Conservation (phyloP, 192 early-diverging fungal species). For the Lobosporangium transversale region DNA sequence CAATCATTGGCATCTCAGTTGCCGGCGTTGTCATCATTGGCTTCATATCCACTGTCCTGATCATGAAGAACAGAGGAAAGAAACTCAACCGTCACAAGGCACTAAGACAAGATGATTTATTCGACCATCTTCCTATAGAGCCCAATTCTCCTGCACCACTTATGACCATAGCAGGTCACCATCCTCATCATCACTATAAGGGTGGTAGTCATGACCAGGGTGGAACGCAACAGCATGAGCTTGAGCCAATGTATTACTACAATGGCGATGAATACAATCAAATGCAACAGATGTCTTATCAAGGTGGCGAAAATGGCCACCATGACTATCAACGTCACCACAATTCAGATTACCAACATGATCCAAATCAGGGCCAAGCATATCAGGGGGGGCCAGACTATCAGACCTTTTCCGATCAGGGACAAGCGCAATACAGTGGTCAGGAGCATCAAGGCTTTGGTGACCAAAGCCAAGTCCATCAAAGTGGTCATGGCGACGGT, state of each 20-base stretch:
- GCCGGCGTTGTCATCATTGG: slow-evolving; percentile 19
- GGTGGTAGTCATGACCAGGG: not conserved
- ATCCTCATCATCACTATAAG: slow-evolving; percentile 8
- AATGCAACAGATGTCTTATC: slow-evolving; percentile 12
- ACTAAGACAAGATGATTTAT: slow-evolving; percentile 22
- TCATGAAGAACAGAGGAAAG: slow-evolving; percentile 9
- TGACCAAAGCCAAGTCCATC: slow-evolving; percentile 6
- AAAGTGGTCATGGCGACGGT: not conserved
- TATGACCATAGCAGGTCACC: slow-evolving; percentile 2
- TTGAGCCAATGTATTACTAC: slow-evolving; percentile 21
- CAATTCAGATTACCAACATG: not conserved
- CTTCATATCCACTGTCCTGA: slow-evolving; percentile 14
- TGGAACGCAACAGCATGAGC: slow-evolving; percentile 9
- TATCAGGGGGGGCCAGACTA: not conserved
- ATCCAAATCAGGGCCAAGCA: not conserved
- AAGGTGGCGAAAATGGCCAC: not conserved
- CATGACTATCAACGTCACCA: slow-evolving; percentile 4
- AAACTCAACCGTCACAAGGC: slow-evolving; percentile 13
- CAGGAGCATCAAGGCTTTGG: not conserved
- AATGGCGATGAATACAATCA: slow-evolving; percentile 9
- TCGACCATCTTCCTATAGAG: slow-evolving; percentile 35
- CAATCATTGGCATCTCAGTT: slow-evolving; percentile 13
- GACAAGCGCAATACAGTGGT: slow-evolving; percentile 5
- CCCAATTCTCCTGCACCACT: slow-evolving; percentile 10
- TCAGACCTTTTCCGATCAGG: not conserved